These are phyloP conservation scores for Serpula lacrymans DNA, from an alignment of 768 basidiomycete genomes.

Conservation along the genomic window DNA sequence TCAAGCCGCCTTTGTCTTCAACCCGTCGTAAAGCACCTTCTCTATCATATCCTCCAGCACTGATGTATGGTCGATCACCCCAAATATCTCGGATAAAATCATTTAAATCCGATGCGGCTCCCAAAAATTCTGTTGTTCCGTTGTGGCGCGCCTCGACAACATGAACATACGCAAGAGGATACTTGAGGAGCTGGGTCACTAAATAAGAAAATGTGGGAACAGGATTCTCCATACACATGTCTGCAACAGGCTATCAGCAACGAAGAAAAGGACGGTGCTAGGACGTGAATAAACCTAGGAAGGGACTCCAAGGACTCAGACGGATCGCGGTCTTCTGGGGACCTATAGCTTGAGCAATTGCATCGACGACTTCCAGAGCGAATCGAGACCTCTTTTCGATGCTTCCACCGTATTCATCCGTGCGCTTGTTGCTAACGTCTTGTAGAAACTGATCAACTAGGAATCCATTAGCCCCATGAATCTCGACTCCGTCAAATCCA, in stretches of 20 bases:
- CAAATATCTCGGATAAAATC: slow-evolving; percentile 26
- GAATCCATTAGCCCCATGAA: slow-evolving; percentile 30
- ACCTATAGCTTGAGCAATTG: slow-evolving; percentile 41
- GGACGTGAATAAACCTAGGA: slow-evolving; percentile 28
- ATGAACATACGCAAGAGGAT: slow-evolving; percentile 42
- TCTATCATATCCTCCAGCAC: slow-evolving; percentile 4
- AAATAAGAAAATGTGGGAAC: slow-evolving; percentile 34
- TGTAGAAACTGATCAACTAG: slow-evolving; percentile 42
- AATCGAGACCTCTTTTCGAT: slow-evolving; percentile 48
- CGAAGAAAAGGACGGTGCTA: slow-evolving; percentile 2
- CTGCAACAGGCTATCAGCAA: slow-evolving; percentile 14
- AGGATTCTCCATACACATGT: slow-evolving; percentile 33
- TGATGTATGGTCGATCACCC: slow-evolving; percentile 5
- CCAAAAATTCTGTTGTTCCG: slow-evolving; percentile 4
- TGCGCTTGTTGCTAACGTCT: slow-evolving; percentile 36
- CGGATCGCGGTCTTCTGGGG: slow-evolving; percentile 40
- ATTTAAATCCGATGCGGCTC: slow-evolving; percentile 14
- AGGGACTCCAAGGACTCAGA: slow-evolving; percentile 38
- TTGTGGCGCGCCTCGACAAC: slow-evolving; percentile 29
- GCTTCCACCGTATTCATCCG: slow-evolving; percentile 49
- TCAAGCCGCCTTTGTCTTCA: slow-evolving; percentile 3
- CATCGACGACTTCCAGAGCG: slow-evolving; percentile 41
- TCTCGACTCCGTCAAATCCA: slow-evolving; percentile 61
- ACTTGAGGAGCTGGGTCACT: slow-evolving; percentile 24
- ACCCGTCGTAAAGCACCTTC: slow-evolving; percentile 1